phyloP scores from a whole-genome alignment of 2,329 filamentous ascomycete genomes.

The Stagonosporopsis vannaccii region DNA sequence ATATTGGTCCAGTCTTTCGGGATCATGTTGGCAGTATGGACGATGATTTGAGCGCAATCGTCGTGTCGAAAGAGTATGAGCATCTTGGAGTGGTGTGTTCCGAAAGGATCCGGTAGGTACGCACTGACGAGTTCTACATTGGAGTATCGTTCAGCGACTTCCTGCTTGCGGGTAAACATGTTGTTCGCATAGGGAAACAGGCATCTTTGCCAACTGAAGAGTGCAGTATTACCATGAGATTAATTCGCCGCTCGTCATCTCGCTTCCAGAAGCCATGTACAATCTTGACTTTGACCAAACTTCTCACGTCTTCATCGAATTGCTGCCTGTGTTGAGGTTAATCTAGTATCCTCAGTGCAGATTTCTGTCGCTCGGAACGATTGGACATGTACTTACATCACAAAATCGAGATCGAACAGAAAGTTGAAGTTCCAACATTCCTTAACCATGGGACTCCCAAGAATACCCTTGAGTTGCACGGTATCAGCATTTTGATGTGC shows the following conservation, averaged over 20 bases:
- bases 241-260: conserved; percentile 67
- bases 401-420: conserved; percentile 68
- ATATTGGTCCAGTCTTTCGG: conserved; percentile 84
- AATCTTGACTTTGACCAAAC: conserved; percentile 63
- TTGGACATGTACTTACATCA: conserved; percentile 55
- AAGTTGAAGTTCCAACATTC: conserved; percentile 77
- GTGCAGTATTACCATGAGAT: conserved; percentile 60
- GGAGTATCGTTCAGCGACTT: conserved; percentile 65
- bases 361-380: too few relatives aligned
- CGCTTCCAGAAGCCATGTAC: conserved; percentile 72
- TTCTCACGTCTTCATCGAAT: conserved; percentile 65
- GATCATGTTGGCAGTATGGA: conserved; percentile 95
- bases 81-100: conserved; percentile 89
- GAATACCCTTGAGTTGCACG: conserved; percentile 69
- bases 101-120: conserved; percentile 83
- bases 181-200: neutral
- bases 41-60: conserved; percentile 76
- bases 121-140: conserved; percentile 77
- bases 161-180: conserved; percentile 52
- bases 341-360: neutral
- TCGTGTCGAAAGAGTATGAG: conserved; percentile 81
- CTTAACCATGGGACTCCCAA: conserved; percentile 76
- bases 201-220: neutral
- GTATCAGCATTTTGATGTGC: conserved; percentile 69
- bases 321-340: conserved; percentile 45